Conservation (phyloP, 495 filamentous ascomycete genomes). For the Cudoniella acicularis region DNA sequence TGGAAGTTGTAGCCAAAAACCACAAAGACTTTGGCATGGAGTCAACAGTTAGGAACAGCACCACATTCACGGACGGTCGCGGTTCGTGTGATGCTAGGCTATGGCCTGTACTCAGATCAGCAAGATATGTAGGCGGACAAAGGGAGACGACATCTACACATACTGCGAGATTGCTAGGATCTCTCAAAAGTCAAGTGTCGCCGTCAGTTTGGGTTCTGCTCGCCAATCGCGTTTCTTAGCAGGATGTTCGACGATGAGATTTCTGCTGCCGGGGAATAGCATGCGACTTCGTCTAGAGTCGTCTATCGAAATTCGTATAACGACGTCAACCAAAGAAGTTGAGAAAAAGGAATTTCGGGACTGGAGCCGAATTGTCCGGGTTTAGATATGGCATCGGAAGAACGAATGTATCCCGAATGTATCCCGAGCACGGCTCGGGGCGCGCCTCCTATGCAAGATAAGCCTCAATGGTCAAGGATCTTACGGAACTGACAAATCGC, state of each 20-base stretch:
- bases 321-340: conserved; percentile 2
- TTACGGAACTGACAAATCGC: neutral
- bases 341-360: conserved; percentile 2
- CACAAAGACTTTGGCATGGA: conserved; percentile 1
- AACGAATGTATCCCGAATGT: conserved; percentile 6
- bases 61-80: neutral
- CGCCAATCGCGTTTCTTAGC: neutral
- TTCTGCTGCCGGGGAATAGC: conserved; percentile 1
- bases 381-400: conserved; percentile 8
- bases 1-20: conserved; percentile 1
- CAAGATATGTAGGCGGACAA: neutral
- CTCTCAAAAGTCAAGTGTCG: neutral
- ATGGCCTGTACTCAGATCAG: neutral
- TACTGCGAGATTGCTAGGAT: neutral
- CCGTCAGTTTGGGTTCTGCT: neutral
- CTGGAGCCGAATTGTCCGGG: conserved; percentile 7
- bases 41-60: conserved; percentile 1
- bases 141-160: neutral
- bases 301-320: conserved; percentile 9
- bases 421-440: neutral
- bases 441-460: neutral
- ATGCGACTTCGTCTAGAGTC: conserved; percentile 8
- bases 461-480: neutral
- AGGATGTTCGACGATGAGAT: neutral
- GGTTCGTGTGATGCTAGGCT: neutral